phyloP scores from a whole-genome alignment of 2,329 filamentous ascomycete species.

The Hypoxylon sp. region DNA sequence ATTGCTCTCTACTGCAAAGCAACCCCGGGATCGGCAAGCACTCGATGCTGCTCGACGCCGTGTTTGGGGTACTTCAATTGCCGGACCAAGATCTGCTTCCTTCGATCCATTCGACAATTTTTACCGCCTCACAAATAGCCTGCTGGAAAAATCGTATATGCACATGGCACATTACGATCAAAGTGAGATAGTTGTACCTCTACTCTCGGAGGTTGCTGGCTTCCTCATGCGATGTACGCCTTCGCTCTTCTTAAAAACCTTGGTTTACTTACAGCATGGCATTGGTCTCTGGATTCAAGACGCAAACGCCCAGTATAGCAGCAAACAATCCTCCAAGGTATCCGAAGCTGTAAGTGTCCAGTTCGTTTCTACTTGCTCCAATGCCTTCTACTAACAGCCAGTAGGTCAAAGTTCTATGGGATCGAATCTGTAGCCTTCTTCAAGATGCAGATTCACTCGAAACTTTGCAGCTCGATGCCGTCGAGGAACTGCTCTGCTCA shows the following conservation, averaged over 20 bases:
- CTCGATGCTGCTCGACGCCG: constrained; percentile 75
- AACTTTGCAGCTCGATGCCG: constrained; percentile 63
- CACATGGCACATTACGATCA: constrained; percentile 58
- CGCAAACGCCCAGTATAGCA: constrained; percentile 59
- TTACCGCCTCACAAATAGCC: constrained; percentile 70
- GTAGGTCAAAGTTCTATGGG: constrained; percentile 68
- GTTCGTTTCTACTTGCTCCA: neutral
- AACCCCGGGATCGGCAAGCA: constrained; percentile 73
- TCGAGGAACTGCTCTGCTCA: constrained; percentile 70
- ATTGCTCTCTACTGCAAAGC: constrained; percentile 63
- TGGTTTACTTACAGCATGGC: constrained; percentile 74
- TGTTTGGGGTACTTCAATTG: constrained; percentile 73
- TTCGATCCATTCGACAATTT: constrained; percentile 77
- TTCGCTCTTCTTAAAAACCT: constrained; percentile 67
- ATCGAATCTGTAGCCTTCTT: constrained; percentile 61
- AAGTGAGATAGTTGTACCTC: constrained; percentile 57
- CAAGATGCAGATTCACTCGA: constrained; percentile 56
- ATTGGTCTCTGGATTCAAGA: constrained; percentile 77
- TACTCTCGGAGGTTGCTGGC: constrained; percentile 68
- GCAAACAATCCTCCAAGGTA: constrained; percentile 59
- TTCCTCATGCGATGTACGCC: constrained; percentile 67
- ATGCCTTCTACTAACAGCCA: constrained; percentile 46
- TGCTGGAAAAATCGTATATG: constrained; percentile 70
- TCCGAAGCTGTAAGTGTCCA: constrained; percentile 62
- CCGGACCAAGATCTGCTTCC: constrained; percentile 59